Conservation (phyloP, 2,329 filamentous ascomycete species). For the Scedosporium minutisporum region DNA sequence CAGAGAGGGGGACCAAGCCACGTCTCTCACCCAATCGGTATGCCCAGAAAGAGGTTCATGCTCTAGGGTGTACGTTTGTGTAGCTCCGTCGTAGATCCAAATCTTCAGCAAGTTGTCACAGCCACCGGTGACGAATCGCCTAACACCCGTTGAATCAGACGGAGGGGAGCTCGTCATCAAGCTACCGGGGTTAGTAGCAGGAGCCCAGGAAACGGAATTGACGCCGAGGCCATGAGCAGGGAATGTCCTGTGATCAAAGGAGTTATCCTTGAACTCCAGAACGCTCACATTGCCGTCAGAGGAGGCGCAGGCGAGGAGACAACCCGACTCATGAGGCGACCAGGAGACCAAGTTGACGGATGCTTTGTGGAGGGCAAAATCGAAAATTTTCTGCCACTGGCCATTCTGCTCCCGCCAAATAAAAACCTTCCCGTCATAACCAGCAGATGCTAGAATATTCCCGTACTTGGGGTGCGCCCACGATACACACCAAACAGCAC, state of each 20-base stretch:
- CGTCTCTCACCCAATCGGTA: constrained; percentile 93
- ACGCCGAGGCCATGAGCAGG: constrained; percentile 87
- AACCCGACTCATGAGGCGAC: constrained; percentile 95
- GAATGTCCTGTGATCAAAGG: constrained; percentile 83
- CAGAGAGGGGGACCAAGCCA: constrained; percentile 92
- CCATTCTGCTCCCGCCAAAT: constrained; percentile 88
- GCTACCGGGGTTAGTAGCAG: constrained; percentile 72
- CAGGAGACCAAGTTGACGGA: constrained; percentile 95
- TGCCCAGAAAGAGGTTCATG: constrained; percentile 65
- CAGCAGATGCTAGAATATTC: constrained; percentile 90
- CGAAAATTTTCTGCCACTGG: constrained; percentile 79
- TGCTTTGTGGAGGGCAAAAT: constrained; percentile 87
- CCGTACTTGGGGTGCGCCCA: constrained; percentile 99
- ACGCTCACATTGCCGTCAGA: constrained; percentile 90
- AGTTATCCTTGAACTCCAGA: constrained; percentile 93
- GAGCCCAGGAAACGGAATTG: constrained; percentile 94
- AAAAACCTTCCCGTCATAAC: constrained; percentile 95
- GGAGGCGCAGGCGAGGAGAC: constrained; percentile 86
- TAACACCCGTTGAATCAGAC: constrained; percentile 51
- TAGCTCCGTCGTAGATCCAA: constrained; percentile 68
- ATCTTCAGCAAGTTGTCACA: constrained; percentile 91
- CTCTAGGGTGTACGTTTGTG: constrained; percentile 52
- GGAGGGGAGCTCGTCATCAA: constrained; percentile 64
- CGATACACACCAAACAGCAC: constrained; percentile 93
- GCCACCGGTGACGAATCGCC: constrained; percentile 88